Conservation (phyloP, 352 stramenopile species). For the Globisporangium barbulae region DNA sequence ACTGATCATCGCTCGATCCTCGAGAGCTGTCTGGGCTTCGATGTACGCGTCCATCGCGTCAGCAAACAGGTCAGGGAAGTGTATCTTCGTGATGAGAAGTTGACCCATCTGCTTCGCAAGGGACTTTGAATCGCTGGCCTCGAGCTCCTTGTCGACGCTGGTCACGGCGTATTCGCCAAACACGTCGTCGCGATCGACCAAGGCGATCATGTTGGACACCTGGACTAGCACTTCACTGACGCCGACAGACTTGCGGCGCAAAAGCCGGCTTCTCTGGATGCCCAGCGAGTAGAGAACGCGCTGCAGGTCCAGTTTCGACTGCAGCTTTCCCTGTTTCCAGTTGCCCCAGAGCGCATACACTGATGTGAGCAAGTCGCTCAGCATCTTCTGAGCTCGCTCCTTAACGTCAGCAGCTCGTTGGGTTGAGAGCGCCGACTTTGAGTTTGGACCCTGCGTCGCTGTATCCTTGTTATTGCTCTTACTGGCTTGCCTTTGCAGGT, state of each 20-base stretch:
- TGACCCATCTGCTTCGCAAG: constrained; percentile 19
- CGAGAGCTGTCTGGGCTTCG: not conserved
- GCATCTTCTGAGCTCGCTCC: not conserved
- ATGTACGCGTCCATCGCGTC: constrained; percentile 20
- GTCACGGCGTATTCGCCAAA: constrained; percentile 3
- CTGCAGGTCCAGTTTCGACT: constrained; percentile 20
- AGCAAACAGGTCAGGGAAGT: constrained; percentile 29
- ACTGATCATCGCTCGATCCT: not conserved
- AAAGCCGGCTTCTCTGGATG: constrained; percentile 9
- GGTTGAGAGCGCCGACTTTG: not conserved
- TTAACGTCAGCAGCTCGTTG: not conserved
- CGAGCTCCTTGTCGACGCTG: not conserved
- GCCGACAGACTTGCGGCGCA: constrained; percentile 10
- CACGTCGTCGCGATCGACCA: constrained; percentile 4
- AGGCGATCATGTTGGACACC: not conserved
- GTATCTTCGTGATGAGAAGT: constrained; percentile 37
- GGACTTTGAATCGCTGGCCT: not conserved
- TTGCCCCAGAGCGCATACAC: constrained; percentile 44
- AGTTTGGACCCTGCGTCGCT: too few relatives aligned
- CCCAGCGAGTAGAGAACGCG: constrained; percentile 16
- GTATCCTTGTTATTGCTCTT: not conserved
- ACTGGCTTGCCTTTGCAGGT: not conserved
- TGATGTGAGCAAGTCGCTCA: constrained; percentile 9
- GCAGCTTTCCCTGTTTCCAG: constrained; percentile 34
- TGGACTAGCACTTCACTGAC: not conserved